Base-by-base conservation (phyloP, 768 basidiomycete species). In the Daedalea quercina region DNA sequence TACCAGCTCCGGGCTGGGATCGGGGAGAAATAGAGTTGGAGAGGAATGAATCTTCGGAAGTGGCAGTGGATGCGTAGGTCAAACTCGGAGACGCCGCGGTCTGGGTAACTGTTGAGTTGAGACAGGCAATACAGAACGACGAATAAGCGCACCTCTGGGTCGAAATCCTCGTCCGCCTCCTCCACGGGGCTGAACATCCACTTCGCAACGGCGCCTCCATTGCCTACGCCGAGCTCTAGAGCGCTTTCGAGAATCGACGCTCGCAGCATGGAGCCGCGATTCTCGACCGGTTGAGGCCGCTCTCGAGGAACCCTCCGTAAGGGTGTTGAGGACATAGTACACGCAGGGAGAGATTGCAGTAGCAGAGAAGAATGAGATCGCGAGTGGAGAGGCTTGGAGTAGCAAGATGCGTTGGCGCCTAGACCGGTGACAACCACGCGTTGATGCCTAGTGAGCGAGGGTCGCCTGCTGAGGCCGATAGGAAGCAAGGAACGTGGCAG, bases 211-310 rank as follows among this genome's bases (percentile, higher is more conserved):
- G 79, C 73, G 17, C 75, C 71, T 55, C 78, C 85, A 31, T 68
- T 74, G 28, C 77, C 77, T 19, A 88, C 63, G 2, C 87, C 87
- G 12, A 89, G 76, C 63, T 85, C 71, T 35, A 88, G 73, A 7
- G 86, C 87, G 7, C 76, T 83, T 61, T 89, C 85, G 37, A 88
- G 77, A 22, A 89, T 85, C 15, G 85, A 87, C 1, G 87, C 85
- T 15, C 87, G 77, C 19, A 88, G 71, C 13, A 76, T 65, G 0
- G 84, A 84, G 60, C 81, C 73, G 37, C 83, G 78, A 52, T 58
- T 57, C 34, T 63, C 63, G 9, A 52, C 12, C 4, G 52, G n/a
- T 12, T 31, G 28, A 31, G 28, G 28, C 28, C 52, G 52, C 28
- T 46, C 44, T 15, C 52, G 52, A 42, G 35, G 23, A 3, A 40